Percentiles rank a stretch among this genome's conserved stretches.
Evolutionary conservation across 2,329 filamentous ascomycete genomes (phyloP).

Genomic region (Lizonia empirigonia): DNA sequence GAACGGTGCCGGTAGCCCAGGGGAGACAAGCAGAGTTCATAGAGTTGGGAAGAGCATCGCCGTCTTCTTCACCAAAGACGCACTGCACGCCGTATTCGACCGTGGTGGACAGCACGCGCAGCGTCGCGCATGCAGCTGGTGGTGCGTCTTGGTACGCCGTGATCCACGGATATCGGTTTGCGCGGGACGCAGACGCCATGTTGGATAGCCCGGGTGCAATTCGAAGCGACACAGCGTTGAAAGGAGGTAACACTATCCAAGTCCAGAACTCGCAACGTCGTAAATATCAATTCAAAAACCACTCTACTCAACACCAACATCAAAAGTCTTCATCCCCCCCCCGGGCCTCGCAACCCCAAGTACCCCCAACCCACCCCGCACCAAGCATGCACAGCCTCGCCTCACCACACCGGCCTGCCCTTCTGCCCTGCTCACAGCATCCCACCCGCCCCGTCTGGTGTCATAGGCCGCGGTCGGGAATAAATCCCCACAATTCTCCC

Average conservation of each 20-base stretch:
- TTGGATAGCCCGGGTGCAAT: not conserved
- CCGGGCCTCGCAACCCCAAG: too few relatives aligned
- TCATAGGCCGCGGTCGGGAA: constrained; percentile 15
- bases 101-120: constrained; percentile 19
- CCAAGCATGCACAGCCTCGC: constrained; percentile 12
- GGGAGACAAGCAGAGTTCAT: constrained; percentile 62
- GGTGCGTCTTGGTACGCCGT: constrained; percentile 23
- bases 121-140: constrained; percentile 25
- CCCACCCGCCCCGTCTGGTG: not conserved
- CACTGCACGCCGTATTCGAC: constrained; percentile 79
- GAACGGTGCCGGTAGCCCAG: constrained; percentile 25
- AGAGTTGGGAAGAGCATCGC: constrained; percentile 72
- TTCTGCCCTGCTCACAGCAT: constrained; percentile 1
- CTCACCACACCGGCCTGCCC: not conserved
- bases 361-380: too few relatives aligned
- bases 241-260: too few relatives aligned
- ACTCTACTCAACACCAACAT: too few relatives aligned
- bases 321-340: too few relatives aligned
- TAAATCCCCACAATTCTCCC: constrained; percentile 8
- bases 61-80: constrained; percentile 79
- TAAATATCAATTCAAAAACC: too few relatives aligned
- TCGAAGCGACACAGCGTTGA: too few relatives aligned
- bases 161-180: constrained; percentile 25
- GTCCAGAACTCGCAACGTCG: too few relatives aligned
- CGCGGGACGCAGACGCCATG: constrained; percentile 24